phyloP scores from a whole-genome alignment of 2,329 filamentous ascomycete genomes.

The Diaporthe ilicicola region DNA sequence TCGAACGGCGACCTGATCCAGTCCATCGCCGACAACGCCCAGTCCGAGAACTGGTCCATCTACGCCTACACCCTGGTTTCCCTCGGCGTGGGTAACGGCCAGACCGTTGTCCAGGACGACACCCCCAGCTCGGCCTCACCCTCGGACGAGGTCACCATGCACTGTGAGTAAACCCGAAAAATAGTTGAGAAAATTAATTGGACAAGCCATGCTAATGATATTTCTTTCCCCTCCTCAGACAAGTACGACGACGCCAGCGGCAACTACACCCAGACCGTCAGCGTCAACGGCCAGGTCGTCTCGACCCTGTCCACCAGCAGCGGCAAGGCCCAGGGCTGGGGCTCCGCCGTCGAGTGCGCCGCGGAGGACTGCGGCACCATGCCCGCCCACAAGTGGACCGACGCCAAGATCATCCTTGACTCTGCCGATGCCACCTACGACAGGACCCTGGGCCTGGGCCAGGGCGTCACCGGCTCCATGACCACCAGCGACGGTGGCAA shows the following conservation, averaged over 20 bases:
- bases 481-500: slow-evolving; percentile 29
- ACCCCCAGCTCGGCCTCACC: slow-evolving; percentile 37
- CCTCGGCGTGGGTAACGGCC: background rate
- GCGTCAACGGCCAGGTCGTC: slow-evolving; percentile 44
- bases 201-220: background rate
- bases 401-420: slow-evolving; percentile 32
- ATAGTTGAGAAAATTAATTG: background rate
- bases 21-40: slow-evolving; percentile 51
- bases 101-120: slow-evolving; percentile 40
- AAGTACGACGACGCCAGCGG: slow-evolving; percentile 44
- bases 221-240: slow-evolving; percentile 1
- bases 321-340: slow-evolving; percentile 52
- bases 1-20: slow-evolving; percentile 56
- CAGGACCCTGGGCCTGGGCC: slow-evolving; percentile 22
- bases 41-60: slow-evolving; percentile 46
- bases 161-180: slow-evolving; percentile 40
- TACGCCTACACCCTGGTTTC: slow-evolving; percentile 51
- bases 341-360: slow-evolving; percentile 65
- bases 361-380: slow-evolving; percentile 76
- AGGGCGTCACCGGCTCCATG: slow-evolving; percentile 28
- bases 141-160: slow-evolving; percentile 49
- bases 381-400: slow-evolving; percentile 32
- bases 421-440: slow-evolving; percentile 28
- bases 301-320: slow-evolving; percentile 55
- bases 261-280: slow-evolving; percentile 51